phyloP scores from a whole-genome alignment of 169 alveolate genomes.

The Plasmodium adleri region DNA sequence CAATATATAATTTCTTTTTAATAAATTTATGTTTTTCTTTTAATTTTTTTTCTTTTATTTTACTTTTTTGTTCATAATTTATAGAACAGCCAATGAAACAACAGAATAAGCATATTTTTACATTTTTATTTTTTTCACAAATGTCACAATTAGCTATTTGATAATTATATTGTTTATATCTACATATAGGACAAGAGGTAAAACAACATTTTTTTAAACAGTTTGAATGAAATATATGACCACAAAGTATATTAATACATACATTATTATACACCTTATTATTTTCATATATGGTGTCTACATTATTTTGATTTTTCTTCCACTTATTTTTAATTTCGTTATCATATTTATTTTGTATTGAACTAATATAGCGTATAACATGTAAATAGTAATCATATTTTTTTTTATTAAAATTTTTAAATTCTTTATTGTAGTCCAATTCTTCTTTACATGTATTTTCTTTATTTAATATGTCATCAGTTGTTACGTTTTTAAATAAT shows the following conservation, averaged over 20 bases:
- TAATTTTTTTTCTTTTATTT: conserved; percentile 21
- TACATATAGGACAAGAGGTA: conserved; percentile 60
- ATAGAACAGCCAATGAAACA: conserved; percentile 67
- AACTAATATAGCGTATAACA: conserved; percentile 14
- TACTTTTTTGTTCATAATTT: conserved; percentile 35
- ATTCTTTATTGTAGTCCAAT: not conserved
- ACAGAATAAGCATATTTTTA: conserved; percentile 60
- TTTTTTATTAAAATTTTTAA: not conserved
- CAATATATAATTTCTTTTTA: conserved; percentile 27
- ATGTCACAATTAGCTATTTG: conserved; percentile 69
- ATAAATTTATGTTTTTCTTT: conserved; percentile 38
- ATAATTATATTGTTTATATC: conserved; percentile 71
- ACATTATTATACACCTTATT: conserved; percentile 37
- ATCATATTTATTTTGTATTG: conserved; percentile 27
- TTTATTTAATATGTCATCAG: not conserved
- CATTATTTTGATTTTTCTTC: not conserved
- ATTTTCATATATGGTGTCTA: not conserved
- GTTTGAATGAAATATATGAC: conserved; percentile 66
- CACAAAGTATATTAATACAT: conserved; percentile 44
- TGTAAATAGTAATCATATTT: conserved; percentile 3
- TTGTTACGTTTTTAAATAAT: too few relatives aligned
- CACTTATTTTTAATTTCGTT: conserved; percentile 24
- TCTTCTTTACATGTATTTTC: not conserved
- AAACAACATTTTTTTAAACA: conserved; percentile 68
- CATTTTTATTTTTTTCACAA: conserved; percentile 38